Evolutionary conservation across 352 stramenopile species (phyloP), one percentile per base, ranked within the genome.

Genomic region (Phytophthora pini): DNA sequence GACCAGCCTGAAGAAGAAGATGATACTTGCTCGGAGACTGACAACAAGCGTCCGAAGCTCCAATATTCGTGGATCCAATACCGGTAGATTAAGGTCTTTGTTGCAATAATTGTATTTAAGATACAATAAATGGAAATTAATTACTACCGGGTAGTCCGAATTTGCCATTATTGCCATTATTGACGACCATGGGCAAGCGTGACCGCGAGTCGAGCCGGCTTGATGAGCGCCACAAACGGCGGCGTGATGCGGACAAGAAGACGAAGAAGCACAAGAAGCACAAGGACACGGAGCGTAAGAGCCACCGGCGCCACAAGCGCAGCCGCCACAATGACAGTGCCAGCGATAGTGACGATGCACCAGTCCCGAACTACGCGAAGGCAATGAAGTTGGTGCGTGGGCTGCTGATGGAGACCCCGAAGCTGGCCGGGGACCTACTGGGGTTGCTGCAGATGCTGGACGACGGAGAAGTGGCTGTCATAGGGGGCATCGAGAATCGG

Each of bases 381-480:
- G 88, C 86, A 24, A 64, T 83, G 39, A 56, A 56, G 4, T 74
- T 88, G 22, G 77, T 92, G 55, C 65, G 76, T 2, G 68, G 77
- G 49, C 60, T 96, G 65, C 70, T 94, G 50, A 57, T 50, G 6
- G 82, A 91, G 61, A 93, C 88, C 56, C 84, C 88, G 3, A 74
- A 80, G 50, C 76, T 96, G 32, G 69, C 75, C 17, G 67, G 59
- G 17, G 88, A 96, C 17, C 73, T 96, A 32, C 47, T 93, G 17
- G 49, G 32, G 24, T 62, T 96, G 34, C 60, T 96, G 26, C 84
- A 93, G 67, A 88, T 90, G 82, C 47, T 96, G 50, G 81, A 94
- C 51, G 72, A 88, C 32, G 86, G 88, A 15, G 71, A 93, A 60
- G 76, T 87, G 22, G 88, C 82, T 17, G 74, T 94, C 29, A 89